A percentile compares a stretch with the other conserved stretches of the same genome.
Conservation (phyloP, 2,329 filamentous ascomycete species). For the Epicoccum sorghinum region DNA sequence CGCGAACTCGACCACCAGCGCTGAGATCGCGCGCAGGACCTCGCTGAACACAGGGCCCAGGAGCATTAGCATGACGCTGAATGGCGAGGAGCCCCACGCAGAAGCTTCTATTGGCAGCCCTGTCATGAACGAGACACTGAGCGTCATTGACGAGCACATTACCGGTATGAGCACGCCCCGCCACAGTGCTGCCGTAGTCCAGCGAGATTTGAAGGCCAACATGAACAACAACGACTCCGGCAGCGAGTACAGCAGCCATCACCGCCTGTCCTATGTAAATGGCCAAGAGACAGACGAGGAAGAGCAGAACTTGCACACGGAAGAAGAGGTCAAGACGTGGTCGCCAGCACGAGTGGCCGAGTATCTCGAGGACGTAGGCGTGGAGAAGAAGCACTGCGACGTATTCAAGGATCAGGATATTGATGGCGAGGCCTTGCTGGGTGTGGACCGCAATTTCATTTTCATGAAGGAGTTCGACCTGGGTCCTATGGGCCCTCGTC, state of each 20-base stretch:
- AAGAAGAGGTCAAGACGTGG: conserved; percentile 80
- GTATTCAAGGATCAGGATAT: conserved; percentile 97
- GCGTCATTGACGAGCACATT: conserved; percentile 96
- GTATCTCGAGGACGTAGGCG: conserved; percentile 81
- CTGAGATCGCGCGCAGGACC: conserved; percentile 24
- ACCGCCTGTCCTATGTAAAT: conserved; percentile 87
- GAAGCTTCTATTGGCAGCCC: conserved; percentile 64
- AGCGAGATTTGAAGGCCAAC: conserved; percentile 54
- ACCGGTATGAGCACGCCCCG: conserved; percentile 76
- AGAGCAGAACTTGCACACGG: conserved; percentile 72
- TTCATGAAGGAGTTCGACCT: conserved; percentile 96
- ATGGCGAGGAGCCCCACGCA: conserved; percentile 48
- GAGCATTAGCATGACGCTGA: conserved; percentile 46
- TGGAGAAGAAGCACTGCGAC: conserved; percentile 89
- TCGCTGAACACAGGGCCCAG: conserved; percentile 34
- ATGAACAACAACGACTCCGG: conserved; percentile 71
- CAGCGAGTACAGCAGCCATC: conserved; percentile 87
- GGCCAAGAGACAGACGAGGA: conserved; percentile 96
- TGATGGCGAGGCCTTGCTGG: conserved; percentile 86
- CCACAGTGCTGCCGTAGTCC: conserved; percentile 53
- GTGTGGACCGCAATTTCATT: conserved; percentile 93
- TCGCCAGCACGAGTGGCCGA: conserved; percentile 82
- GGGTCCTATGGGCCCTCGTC: conserved; percentile 83
- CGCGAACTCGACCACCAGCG: conserved; percentile 20
- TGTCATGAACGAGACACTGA: conserved; percentile 92